These are phyloP conservation scores for Fusarium domesticum DNA, from an alignment of 2,329 filamentous ascomycete genomes.

Conservation along the genomic window DNA sequence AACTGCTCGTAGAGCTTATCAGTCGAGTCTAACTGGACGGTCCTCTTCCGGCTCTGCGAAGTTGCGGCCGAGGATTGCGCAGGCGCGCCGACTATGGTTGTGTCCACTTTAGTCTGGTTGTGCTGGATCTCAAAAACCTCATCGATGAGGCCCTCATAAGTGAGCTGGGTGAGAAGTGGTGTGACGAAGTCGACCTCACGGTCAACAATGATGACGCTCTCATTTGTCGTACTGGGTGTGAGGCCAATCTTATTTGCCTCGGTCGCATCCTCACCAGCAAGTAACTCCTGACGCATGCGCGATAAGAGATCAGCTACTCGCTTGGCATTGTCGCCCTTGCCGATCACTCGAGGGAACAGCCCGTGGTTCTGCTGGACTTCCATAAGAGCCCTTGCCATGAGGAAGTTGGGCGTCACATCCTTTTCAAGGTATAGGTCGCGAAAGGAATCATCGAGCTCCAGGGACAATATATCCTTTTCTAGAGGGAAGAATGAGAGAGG, in stretches of 20 bases:
- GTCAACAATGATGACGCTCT: conserved; percentile 92
- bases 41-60: conserved; percentile 69
- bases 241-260: conserved; percentile 63
- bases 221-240: conserved; percentile 80
- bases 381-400: conserved; percentile 91
- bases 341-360: conserved; percentile 89
- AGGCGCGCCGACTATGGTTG: conserved; percentile 77
- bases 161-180: conserved; percentile 86
- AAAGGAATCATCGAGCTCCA: conserved; percentile 87
- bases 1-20: conserved; percentile 87
- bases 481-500: conserved; percentile 87
- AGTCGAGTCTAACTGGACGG: conserved; percentile 82
- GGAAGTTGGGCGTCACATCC: conserved; percentile 85
- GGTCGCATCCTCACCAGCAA: conserved; percentile 71
- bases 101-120: conserved; percentile 90
- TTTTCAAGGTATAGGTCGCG: conserved; percentile 84
- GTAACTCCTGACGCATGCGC: conserved; percentile 86
- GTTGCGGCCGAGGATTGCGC: conserved; percentile 58
- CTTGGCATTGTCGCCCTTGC: conserved; percentile 93
- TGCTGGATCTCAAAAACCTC: conserved; percentile 89
- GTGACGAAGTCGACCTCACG: conserved; percentile 93
- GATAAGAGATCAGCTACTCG: conserved; percentile 80
- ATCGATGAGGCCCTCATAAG: conserved; percentile 93
- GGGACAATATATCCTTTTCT: conserved; percentile 84
- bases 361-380: conserved; percentile 87